Percentiles rank a stretch among this genome's conserved stretches.
phyloP scores from a whole-genome alignment of 1,284 basidiomycete species.

The Puccinia horiana region DNA sequence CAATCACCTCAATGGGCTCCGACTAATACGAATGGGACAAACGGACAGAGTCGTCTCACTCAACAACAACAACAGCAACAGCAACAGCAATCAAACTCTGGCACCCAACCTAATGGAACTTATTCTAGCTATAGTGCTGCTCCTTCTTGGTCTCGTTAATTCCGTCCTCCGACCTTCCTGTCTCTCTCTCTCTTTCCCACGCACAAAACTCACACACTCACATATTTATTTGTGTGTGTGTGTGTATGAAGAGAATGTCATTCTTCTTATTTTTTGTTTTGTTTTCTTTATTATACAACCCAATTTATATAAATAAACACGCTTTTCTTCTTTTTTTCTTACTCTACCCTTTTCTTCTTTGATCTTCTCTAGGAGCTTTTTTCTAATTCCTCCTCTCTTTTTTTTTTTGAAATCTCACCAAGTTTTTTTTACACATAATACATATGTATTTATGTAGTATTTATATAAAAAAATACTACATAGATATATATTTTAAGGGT shows the following conservation, averaged over 20 bases:
- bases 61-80: constrained; percentile 16
- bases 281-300: not conserved
- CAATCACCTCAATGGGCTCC: constrained; percentile 49
- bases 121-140: constrained; percentile 30
- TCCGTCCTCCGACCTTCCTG: not conserved
- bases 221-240: not conserved
- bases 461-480: not conserved
- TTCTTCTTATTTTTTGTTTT: not conserved
- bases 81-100: constrained; percentile 18
- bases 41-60: not conserved
- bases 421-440: not conserved
- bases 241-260: not conserved
- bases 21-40: constrained; percentile 48
- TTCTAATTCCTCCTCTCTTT: not conserved
- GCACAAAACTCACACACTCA: not conserved
- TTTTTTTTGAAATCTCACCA: not conserved
- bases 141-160: constrained; percentile 49
- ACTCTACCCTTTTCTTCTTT: not conserved
- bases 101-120: constrained; percentile 38
- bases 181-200: not conserved
- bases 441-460: not conserved
- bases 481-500: too few relatives aligned
- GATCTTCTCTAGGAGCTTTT: not conserved
- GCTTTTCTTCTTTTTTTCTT: not conserved
- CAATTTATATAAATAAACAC: not conserved